phyloP scores from a whole-genome alignment of 2,329 filamentous ascomycete genomes.

The Phialophora tarda region DNA sequence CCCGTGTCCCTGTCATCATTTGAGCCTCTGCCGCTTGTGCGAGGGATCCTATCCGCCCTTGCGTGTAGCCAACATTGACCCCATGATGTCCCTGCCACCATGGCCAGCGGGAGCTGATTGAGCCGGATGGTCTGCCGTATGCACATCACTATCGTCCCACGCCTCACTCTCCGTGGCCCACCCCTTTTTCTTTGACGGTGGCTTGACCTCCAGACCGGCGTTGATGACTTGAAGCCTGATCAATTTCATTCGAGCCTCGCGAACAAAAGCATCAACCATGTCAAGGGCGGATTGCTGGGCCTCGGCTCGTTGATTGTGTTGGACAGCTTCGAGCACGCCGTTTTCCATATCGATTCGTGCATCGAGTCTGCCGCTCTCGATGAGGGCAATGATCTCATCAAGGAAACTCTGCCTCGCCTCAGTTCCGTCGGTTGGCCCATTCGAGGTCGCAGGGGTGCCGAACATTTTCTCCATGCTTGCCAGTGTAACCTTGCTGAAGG shows the following conservation, averaged over 20 bases:
- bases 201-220: constrained; percentile 74
- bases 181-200: constrained; percentile 35
- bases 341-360: constrained; percentile 86
- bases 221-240: constrained; percentile 76
- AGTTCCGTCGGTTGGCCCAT: constrained; percentile 49
- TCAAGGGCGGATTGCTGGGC: constrained; percentile 74
- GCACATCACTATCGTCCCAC: constrained; percentile 20
- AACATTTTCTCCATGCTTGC: constrained; percentile 80
- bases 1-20: not conserved
- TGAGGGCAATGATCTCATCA: constrained; percentile 76
- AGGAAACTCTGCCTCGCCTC: constrained; percentile 43
- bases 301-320: constrained; percentile 67
- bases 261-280: constrained; percentile 73
- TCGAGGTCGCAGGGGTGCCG: constrained; percentile 57
- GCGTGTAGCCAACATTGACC: constrained; percentile 18
- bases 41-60: constrained; percentile 29
- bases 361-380: constrained; percentile 71
- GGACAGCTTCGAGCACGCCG: constrained; percentile 74
- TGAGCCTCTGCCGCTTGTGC: constrained; percentile 16
- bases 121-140: not conserved
- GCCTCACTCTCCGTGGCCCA: constrained; percentile 21
- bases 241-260: constrained; percentile 75
- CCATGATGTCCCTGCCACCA: constrained; percentile 22
- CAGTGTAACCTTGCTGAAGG: constrained; percentile 86
- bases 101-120: constrained; percentile 2